Evolutionary conservation across 208 protist species (phyloP), one percentile per base, ranked within the genome.

Genomic region (Leishmania gerbilli): DNA sequence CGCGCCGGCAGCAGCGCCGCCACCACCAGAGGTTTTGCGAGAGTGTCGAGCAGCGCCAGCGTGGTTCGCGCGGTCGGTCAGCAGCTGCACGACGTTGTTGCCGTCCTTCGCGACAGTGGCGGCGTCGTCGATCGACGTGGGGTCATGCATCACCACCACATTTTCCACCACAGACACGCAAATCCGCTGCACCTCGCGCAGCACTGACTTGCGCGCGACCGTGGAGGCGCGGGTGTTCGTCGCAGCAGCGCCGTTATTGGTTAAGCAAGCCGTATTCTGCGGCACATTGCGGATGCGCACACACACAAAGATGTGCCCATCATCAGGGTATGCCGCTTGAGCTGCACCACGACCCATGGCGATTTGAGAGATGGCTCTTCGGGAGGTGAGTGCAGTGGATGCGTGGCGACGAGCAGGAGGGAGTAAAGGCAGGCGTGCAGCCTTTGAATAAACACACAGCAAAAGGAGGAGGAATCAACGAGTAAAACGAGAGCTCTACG

Each of bases 281-380:
- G 88, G 87, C 24, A 93, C 88, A 80, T 92, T 81, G 7, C 92
- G 90, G 21, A 95, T 84, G 45, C 92, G 92, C 72, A 95, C 88
- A 74, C 92, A 95, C 53, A 95, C 92, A 81, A 88, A 87, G 62
- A 95, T 95, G 81, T 94, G 90, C 15, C 92, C 92, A 68, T 95
- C 90, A 76, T 95, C 92, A 9, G 87, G 82, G 82, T 92, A 92
- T 3, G 77, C 85, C 56, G 53, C 68, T 19, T 55, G 19, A 9
- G 27, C 69, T 74, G 56, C 77, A 8, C 7, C 40, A 21, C 37
- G 64, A 11, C 45, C 51, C 34, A 40, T 72, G 67, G 68, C 68
- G 81, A 80, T 55, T 55, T 21, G 19, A 56, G 31, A 27, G 13
- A 24, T 55, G 27, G 17, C 11, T 24, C 17, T 49, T 11, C 2